Conservation (phyloP, 108 stramenopile genomes). For the Fragilariopsis cylindrus region DNA sequence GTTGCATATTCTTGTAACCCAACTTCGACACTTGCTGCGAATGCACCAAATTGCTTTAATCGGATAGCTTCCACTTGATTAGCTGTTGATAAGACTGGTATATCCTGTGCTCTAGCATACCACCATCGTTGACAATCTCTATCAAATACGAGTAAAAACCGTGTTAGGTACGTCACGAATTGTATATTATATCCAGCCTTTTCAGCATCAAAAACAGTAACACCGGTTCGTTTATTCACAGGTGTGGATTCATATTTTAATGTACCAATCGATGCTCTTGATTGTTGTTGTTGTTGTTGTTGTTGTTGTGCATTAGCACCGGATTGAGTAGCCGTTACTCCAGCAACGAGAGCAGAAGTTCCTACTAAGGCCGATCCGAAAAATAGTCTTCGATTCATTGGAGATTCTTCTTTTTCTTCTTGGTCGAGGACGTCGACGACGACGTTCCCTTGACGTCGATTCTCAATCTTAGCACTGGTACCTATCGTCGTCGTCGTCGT, state of each 20-base stretch:
- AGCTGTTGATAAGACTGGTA: constrained; percentile 50
- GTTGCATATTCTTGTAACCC: constrained; percentile 69
- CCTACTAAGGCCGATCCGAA: constrained; percentile 16
- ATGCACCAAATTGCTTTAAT: constrained; percentile 72
- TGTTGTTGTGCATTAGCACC: background rate
- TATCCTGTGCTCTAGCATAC: constrained; percentile 61
- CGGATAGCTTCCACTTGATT: constrained; percentile 61
- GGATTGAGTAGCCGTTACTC: background rate
- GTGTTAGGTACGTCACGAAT: constrained; percentile 80
- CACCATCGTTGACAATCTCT: constrained; percentile 78
- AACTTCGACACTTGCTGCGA: constrained; percentile 79
- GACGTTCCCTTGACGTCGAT: too few relatives aligned
- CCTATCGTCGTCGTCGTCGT: too few relatives aligned
- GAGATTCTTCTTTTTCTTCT: constrained; percentile 2
- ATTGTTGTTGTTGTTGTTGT: background rate
- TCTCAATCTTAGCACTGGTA: too few relatives aligned
- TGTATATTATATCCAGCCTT: constrained; percentile 66
- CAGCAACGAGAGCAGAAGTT: constrained; percentile 6
- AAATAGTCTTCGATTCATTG: constrained; percentile 18
- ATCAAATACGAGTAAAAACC: constrained; percentile 79
- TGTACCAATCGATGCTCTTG: constrained; percentile 18
- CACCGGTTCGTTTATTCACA: constrained; percentile 76
- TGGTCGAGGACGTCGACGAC: background rate
- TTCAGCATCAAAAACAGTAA: constrained; percentile 82
- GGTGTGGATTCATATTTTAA: constrained; percentile 57